Percentiles rank a stretch among this genome's conserved stretches.
Evolutionary conservation across 2,329 filamentous ascomycete species (phyloP).

Genomic region (Pseudofabraea citricarpa): DNA sequence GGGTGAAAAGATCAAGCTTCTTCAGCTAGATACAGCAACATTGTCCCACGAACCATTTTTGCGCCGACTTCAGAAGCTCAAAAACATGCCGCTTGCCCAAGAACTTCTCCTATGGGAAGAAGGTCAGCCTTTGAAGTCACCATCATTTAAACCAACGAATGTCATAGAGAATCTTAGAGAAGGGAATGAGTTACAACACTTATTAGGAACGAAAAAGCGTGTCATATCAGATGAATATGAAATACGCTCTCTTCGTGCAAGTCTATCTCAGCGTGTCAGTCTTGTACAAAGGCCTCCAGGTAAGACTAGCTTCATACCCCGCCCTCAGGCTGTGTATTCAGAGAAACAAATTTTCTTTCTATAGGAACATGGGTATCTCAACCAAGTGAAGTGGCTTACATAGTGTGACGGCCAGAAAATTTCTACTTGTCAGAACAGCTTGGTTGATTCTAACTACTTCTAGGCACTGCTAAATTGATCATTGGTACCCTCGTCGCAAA

Average conservation of each 20-base stretch:
- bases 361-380: too few species aligned
- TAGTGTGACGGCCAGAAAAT: too few species aligned
- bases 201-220: constrained; percentile 25
- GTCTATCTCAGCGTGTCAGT: constrained; percentile 48
- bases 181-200: constrained; percentile 25
- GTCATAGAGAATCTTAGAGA: constrained; percentile 23
- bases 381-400: too few species aligned
- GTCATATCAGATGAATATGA: constrained; percentile 50
- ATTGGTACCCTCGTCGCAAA: constrained; percentile 61
- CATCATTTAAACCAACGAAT: constrained; percentile 12
- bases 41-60: constrained; percentile 69
- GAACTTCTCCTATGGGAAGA: constrained; percentile 39
- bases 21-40: constrained; percentile 58
- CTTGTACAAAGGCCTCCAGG: constrained; percentile 69
- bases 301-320: constrained; percentile 9
- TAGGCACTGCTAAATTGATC: constrained; percentile 72
- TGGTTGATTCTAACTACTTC: neutral
- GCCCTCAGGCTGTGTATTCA: too few species aligned
- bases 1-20: constrained; percentile 37
- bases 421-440: too few species aligned
- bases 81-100: constrained; percentile 49
- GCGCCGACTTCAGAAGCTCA: constrained; percentile 49
- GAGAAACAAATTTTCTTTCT: too few species aligned
- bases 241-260: constrained; percentile 46
- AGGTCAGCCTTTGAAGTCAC: constrained; percentile 7